phyloP scores from a whole-genome alignment of 148 eudicot species.

The Pouteria glomerata region DNA sequence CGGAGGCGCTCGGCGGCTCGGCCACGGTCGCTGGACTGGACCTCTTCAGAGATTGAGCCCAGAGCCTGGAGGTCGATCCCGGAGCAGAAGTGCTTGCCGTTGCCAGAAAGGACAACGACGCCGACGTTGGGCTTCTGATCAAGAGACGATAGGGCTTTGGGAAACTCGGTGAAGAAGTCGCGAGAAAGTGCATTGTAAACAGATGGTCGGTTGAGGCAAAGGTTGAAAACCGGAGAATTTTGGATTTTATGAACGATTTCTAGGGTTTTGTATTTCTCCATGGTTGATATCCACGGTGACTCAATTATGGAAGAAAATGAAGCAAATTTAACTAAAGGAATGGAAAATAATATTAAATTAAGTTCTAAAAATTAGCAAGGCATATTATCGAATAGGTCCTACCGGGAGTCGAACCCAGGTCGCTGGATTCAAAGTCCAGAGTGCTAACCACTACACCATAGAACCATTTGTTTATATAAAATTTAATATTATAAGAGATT shows the following conservation, averaged over 20 bases:
- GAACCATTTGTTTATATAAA: no score
- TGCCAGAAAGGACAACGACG: constrained; percentile 62
- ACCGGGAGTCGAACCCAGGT: constrained; percentile 99
- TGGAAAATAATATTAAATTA: no score
- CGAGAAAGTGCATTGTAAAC: constrained; percentile 57
- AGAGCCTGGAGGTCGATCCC: constrained; percentile 71
- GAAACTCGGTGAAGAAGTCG: constrained; percentile 78
- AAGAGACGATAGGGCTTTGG: constrained; percentile 63
- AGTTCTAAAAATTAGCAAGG: no score
- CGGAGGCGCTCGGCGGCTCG: constrained; percentile 56
- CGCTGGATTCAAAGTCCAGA: constrained; percentile 99
- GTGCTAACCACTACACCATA: constrained; percentile 99
- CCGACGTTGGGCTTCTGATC: constrained; percentile 56
- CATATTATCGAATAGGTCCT: no score
- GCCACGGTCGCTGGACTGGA: constrained; percentile 34
- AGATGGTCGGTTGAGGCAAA: constrained; percentile 56
- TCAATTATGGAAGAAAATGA: neutral
- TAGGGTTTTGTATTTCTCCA: constrained; percentile 50
- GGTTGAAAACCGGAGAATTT: constrained; percentile 38
- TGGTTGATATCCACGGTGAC: neutral
- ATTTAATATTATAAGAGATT: no score
- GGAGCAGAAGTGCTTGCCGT: constrained; percentile 71
- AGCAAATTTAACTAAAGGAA: neutral
- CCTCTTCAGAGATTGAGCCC: neutral
- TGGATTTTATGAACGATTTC: constrained; percentile 26